Evolutionary conservation across 2,329 filamentous ascomycete genomes (phyloP), one percentile per base, ranked within the genome.

Genomic region (Stemphylium lycopersici): DNA sequence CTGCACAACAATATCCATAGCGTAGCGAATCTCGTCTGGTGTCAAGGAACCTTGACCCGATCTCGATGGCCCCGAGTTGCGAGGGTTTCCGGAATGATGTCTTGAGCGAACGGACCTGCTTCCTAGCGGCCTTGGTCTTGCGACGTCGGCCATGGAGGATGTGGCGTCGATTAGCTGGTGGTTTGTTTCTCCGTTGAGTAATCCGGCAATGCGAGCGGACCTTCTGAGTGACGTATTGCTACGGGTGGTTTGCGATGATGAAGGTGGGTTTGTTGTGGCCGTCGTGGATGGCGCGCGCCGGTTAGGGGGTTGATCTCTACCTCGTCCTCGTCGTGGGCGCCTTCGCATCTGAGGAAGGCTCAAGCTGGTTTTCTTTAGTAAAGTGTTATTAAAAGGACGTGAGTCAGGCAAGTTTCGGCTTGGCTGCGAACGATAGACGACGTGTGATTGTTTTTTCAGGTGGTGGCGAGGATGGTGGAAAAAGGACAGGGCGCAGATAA

Each of bases 1-100:
- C 49, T 76, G 73, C 12, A 75, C 67, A 13, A 75, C 58, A 31
- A 76, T 70, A 48, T 76, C 73, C 73, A 76, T 76, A 46, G 61
- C 67, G 67, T 75, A 76, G 18, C 62, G 57, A 16, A 72, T 72
- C 12, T 72, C 69, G 36, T 68, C 67, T 46, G 67, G 63, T 8
- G 69, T 66, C 42, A 59, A 31, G 10, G 64, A 61, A 40, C 61
- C 56, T 32, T 64, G 65, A 26, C 55, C 62, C 32, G 68, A 62
- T 58, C 68, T 66, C 53, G 69, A 65, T 39, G 64, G 65, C 40
- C 55, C 61, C 41, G 60, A 59, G 26, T 54, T 58, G 48, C 60
- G 67, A 50, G 52, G 52, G 50, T 61, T 62, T 53, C 57, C 58
- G 40, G 58, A 52, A 47, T 67, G 65, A 56, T 66, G 69, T 49